Evolutionary conservation across 1,139 yeast genomes (phyloP), one percentile per base, ranked within the genome.

Genomic region (Geotrichum siamense): DNA sequence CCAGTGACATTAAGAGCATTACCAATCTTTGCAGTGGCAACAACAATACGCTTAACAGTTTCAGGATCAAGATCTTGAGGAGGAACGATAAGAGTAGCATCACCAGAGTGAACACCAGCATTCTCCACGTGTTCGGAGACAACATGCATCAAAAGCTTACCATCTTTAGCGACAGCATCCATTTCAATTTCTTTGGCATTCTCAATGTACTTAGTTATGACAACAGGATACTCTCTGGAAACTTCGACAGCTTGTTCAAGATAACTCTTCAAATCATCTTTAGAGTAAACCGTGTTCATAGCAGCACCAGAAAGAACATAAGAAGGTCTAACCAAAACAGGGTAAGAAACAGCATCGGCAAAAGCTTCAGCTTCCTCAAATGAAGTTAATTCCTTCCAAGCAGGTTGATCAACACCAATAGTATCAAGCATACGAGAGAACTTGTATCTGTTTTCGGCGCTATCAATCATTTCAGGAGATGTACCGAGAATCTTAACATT

Each of bases 91-190:
- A 91, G 76, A 33, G 97, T 87, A 39, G 98, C 98, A 67, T 91
- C 98, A 66, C 98, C 98, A 38, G 97, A 87, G 69, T 91, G 98
- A 45, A 91, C 87, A 72, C 98, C 98, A 17, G 98, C 98, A 60
- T 91, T 87, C 71, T 91, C 98, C 57, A 89, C 94, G 65, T 91
- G 98, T 69, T 91, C 98, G 50, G 96, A 86, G 48, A 91, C 85
- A 48, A 95, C 98, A 66, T 91, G 98, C 46, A 91, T 91, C 52
- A 91, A 68, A 44, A 91, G 85, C 58, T 79, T 68, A 59, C 98
- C 98, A 46, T 86, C 74, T 58, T 76, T 69, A 30, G 98, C 97
- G 60, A 91, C 98, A 50, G 86, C 97, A 69, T 91, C 98, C 56
- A 91, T 83, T 65, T 91, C 98, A 61, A 91, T 89, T 69, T 91